Evolutionary conservation across 1,284 basidiomycete species (phyloP), one percentile per base, ranked within the genome.

Genomic region (Pyrrhoderma lamaoense): DNA sequence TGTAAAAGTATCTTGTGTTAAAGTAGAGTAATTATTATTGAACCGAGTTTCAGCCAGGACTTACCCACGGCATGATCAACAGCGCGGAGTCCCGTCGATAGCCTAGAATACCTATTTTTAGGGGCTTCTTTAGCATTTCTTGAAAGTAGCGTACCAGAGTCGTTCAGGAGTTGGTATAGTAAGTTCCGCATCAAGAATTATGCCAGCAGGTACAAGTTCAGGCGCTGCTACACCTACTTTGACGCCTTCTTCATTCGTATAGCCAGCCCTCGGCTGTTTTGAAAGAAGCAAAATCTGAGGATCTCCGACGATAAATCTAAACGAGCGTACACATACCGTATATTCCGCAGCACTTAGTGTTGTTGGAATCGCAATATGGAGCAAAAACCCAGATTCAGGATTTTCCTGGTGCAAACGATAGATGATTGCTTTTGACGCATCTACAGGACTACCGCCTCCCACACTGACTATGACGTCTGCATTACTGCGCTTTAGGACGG

Each of bases 331-430:
- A 62, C 74, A 54, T 56, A 82, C 84, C 44, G 74, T 74, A 60
- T 85, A 86, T 61, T 91, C 88, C 0, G 89, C 89, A 1, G 87
- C 87, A 56, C 83, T 87, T 27, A 91, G 67, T 4, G 89, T 90
- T 1, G 89, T 92, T 0, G 89, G 89, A 47, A 91, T 80, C 3
- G 87, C 84, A 52, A 92, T 81, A 58, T 83, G 77, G 31, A 55
- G 59, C 60, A 72, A 50, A 67, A 70, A 60, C 59, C 71, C 52
- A 2, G 73, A 75, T 14, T 40, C 8, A 14, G 14, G 19, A 14
- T 35, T 35, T 2, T 77, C 78, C 55, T 80, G 75, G 58, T 82
- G 65, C 55, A 82, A 78, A 35, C 79, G 67, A 63, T 80, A 82
- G 11, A 82, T 64, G 36, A 88, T 82, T 0, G 79, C 79, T 61